Percentiles rank a stretch among this genome's conserved stretches.
Conservation (phyloP, 345 rosid species). For the Populus nigra region DNA sequence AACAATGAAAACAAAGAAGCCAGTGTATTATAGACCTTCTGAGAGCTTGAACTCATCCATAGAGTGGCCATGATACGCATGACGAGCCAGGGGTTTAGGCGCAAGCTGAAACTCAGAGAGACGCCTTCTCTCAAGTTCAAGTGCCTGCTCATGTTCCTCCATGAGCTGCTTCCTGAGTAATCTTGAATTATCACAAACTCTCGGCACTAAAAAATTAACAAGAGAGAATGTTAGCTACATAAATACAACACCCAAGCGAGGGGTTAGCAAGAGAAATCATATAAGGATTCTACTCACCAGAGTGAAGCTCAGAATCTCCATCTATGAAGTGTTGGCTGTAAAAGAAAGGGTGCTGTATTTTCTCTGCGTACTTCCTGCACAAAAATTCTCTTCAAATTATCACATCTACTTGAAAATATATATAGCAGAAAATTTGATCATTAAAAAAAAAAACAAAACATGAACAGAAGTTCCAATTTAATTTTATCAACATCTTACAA, state of each 20-base stretch:
- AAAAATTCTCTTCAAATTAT: background rate
- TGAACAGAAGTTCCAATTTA: background rate
- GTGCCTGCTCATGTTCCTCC: conserved; percentile 49
- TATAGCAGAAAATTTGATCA: background rate
- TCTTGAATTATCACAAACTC: conserved; percentile 46
- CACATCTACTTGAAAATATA: background rate
- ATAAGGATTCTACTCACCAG: conserved; percentile 36
- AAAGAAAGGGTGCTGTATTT: conserved; percentile 44
- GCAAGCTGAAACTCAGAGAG: conserved; percentile 37
- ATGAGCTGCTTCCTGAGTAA: conserved; percentile 41
- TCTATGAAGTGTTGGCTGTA: conserved; percentile 45
- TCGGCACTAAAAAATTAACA: conserved; percentile 35
- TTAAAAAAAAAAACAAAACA: background rate
- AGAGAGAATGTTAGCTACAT: background rate
- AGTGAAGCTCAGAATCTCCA: conserved; percentile 59
- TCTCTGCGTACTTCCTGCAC: conserved; percentile 56
- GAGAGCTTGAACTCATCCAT: conserved; percentile 44
- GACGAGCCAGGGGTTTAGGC: conserved; percentile 38
- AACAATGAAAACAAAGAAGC: background rate
- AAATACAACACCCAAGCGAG: background rate
- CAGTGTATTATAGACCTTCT: conserved; percentile 40
- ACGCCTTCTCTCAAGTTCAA: conserved; percentile 47
- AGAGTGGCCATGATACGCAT: conserved; percentile 48
- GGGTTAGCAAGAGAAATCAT: background rate
- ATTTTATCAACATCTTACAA: background rate